Conservation (phyloP, 2,329 filamentous ascomycete genomes). For the Colletotrichum sp. region DNA sequence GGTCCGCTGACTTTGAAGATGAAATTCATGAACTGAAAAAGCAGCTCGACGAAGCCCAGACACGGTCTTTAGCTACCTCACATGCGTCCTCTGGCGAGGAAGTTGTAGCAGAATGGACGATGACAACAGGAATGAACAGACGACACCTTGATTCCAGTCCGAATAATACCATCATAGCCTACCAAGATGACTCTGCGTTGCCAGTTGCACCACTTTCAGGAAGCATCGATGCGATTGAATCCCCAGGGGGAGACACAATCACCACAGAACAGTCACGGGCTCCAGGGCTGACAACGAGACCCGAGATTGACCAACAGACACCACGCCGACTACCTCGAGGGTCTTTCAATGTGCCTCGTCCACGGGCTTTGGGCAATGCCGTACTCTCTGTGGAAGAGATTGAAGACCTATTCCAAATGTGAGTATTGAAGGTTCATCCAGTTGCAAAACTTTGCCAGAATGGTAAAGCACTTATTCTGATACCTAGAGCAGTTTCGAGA, state of each 20-base stretch:
- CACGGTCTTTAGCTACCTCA: not conserved
- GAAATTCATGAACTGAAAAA: not conserved
- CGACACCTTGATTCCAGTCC: not conserved
- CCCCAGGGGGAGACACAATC: not conserved
- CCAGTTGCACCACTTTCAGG: not conserved
- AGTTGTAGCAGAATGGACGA: not conserved
- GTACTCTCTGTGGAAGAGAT: not conserved
- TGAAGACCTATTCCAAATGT: not conserved
- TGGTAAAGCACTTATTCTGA: fast-evolving
- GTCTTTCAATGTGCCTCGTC: not conserved
- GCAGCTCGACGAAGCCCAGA: not conserved
- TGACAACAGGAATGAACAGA: not conserved
- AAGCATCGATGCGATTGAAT: not conserved
- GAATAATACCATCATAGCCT: not conserved
- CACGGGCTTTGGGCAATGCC: not conserved
- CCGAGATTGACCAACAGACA: not conserved
- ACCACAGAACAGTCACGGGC: not conserved
- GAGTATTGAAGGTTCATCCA: not conserved
- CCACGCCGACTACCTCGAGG: not conserved
- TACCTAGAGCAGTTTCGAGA: not conserved
- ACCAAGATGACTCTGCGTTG: not conserved
- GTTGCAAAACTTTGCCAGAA: fast-evolving
- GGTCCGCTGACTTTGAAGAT: not conserved
- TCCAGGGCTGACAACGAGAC: not conserved
- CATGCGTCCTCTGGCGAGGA: not conserved